phyloP scores from a whole-genome alignment of 352 stramenopile genomes.

The Phytophthora hibernalis region DNA sequence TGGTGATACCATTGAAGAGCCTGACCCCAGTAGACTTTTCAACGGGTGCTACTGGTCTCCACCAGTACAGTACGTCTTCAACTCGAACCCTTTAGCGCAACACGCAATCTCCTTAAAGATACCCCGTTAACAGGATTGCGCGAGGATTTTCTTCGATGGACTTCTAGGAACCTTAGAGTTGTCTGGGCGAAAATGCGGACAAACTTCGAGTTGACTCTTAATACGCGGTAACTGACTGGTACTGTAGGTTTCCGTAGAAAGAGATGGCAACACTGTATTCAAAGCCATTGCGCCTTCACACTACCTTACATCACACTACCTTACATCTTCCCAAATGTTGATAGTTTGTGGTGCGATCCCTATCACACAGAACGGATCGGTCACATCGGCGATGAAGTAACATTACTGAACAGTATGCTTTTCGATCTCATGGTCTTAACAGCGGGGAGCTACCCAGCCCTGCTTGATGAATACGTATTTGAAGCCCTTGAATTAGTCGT shows the following conservation, averaged over 20 bases:
- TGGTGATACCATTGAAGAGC: conserved; percentile 53
- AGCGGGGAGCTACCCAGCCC: conserved; percentile 20
- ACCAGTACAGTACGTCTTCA: conserved; percentile 45
- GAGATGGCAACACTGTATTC: conserved; percentile 41
- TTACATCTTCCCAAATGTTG: conserved; percentile 36
- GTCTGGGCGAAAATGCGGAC: conserved; percentile 19
- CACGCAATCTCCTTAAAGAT: conserved; percentile 36
- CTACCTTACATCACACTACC: conserved; percentile 45
- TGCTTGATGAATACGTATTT: conserved; percentile 38
- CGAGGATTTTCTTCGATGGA: conserved; percentile 25
- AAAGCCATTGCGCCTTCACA: conserved; percentile 32
- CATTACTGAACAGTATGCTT: conserved; percentile 40
- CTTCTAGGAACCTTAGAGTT: conserved; percentile 5
- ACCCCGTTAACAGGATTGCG: conserved; percentile 20
- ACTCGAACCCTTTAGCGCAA: conserved; percentile 51
- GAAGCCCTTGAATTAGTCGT: conserved; percentile 25
- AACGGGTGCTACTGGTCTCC: conserved; percentile 35
- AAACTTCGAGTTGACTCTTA: conserved; percentile 52
- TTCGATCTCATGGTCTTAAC: conserved; percentile 32
- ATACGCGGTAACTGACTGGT: conserved; percentile 24
- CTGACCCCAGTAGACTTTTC: conserved; percentile 48
- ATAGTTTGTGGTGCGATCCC: conserved; percentile 50
- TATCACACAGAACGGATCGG: conserved; percentile 40
- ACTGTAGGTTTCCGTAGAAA: conserved; percentile 42
- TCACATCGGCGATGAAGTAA: conserved; percentile 39